phyloP scores from a whole-genome alignment of 139 green algal genomes.

The Coccomyxa sp. region DNA sequence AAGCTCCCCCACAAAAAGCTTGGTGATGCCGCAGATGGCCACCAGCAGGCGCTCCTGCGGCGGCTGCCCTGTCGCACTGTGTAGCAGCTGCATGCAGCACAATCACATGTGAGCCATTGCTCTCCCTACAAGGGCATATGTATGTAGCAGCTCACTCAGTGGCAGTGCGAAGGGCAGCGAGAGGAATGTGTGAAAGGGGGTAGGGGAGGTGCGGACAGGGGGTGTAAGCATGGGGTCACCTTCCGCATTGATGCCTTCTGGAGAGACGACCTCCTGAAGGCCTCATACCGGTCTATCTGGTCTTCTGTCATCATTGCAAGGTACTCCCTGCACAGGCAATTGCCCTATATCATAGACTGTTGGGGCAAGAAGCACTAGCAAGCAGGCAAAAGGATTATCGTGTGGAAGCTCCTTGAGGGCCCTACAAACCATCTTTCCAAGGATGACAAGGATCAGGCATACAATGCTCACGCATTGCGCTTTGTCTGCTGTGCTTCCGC shows the following conservation, averaged over 20 bases:
- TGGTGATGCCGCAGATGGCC: conserved; percentile 61
- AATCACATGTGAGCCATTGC: background rate
- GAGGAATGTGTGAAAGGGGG: background rate
- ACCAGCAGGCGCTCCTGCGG: conserved; percentile 45
- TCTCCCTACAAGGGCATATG: background rate
- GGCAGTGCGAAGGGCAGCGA: background rate
- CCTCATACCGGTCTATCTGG: conserved; percentile 66
- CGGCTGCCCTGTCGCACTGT: conserved; percentile 25
- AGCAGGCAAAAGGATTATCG: too few species aligned
- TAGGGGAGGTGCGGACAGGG: background rate
- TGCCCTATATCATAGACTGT: too few species aligned
- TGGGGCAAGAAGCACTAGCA: too few species aligned
- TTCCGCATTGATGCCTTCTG: conserved; percentile 46
- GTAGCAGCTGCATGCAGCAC: conserved; percentile 31
- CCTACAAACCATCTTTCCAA: too few species aligned
- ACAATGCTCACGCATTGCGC: too few species aligned
- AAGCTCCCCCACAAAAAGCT: conserved; percentile 77
- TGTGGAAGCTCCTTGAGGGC: too few species aligned
- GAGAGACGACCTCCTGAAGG: conserved; percentile 58
- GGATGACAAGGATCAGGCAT: too few species aligned
- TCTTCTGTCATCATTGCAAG: conserved; percentile 58
- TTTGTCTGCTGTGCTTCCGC: too few species aligned
- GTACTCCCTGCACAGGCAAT: conserved; percentile 33
- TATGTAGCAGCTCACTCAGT: background rate
- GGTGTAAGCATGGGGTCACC: background rate